Evolutionary conservation across 495 filamentous ascomycete genomes (phyloP).

Genomic region (Bryoglossum gracile): DNA sequence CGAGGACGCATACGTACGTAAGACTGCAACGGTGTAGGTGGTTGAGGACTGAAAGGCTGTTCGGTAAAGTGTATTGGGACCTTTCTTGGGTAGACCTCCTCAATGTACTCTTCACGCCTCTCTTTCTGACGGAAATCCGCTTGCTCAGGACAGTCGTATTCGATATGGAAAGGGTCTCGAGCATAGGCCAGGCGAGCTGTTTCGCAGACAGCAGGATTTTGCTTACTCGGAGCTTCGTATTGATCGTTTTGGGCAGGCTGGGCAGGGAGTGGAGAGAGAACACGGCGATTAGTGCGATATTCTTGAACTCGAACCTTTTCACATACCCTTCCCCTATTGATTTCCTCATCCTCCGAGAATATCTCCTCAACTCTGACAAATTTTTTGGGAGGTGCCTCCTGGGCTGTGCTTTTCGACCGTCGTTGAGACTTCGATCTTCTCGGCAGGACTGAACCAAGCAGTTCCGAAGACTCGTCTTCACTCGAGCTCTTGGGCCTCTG

Average conservation of each 20-base stretch:
- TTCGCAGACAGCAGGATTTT: neutral
- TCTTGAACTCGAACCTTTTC: neutral
- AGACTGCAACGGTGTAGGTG: too few relatives aligned
- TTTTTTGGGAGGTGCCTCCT: neutral
- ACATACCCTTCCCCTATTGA: neutral
- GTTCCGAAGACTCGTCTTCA: conserved; percentile 1
- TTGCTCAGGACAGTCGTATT: too few relatives aligned
- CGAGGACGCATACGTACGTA: too few relatives aligned
- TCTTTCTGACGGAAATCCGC: too few relatives aligned
- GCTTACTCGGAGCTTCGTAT: too few relatives aligned
- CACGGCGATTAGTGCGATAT: neutral
- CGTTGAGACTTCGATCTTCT: neutral
- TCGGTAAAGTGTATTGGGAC: conserved; percentile 3
- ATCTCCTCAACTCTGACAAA: conserved; percentile 7
- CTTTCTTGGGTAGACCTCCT: neutral
- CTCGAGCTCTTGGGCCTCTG: conserved; percentile 1
- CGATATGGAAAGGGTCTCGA: too few relatives aligned
- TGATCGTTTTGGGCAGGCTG: neutral
- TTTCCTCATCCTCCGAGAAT: neutral
- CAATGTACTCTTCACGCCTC: too few relatives aligned
- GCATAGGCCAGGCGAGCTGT: neutral
- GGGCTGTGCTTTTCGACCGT: neutral
- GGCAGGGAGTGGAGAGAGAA: neutral
- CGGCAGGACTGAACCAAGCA: neutral
- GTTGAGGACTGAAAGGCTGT: neutral